Base-by-base conservation (phyloP, 495 filamentous ascomycete genomes). In the Aspergillus carlsbadensis region DNA sequence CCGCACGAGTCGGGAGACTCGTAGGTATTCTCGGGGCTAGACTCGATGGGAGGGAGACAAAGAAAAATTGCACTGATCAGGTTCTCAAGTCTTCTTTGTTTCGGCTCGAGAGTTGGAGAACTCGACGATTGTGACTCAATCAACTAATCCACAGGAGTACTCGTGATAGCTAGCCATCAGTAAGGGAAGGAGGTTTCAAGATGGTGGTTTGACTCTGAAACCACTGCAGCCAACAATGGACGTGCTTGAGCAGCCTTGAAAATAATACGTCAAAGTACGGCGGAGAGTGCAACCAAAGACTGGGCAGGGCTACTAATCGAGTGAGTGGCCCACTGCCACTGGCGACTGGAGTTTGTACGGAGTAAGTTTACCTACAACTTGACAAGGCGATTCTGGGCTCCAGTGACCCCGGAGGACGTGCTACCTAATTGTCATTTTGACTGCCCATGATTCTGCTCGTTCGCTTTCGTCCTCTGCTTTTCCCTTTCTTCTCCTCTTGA, bases 391-490 rank as follows among this genome's bases (percentile, higher is more conserved):
- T 58, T 48, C 51, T 54, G 44, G 58, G 52, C 34, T 56, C 47
- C 47, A 50, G 47, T 50, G 47, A 50, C 34, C 33, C 15, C n/a
- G 47, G 20, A 50, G 20, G 22, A 50, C 34, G 47, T 50, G n/a
- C n/a, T n/a, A n/a, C n/a, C n/a, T n/a, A n/a, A 50, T 50, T 50
- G 36, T 33, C 47, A 50, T 50, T 20, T 14, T 10, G 47, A 10
- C 47, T 39, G 47, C 34, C 34, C 36, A 48, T 56, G 39, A 39
- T 37, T 17, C 51, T 55, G 62, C 67, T 51, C 60, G 45, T 61
- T 39, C 44, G 53, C 43, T 39, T 22, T 48, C 39, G 20, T 37
- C 49, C 34, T 57, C 40, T 33, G 42, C 54, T 46, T 55, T 24
- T 37, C 17, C 45, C 29, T 15, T 31, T 40, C 41, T 40, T 20